These are phyloP conservation scores for Entomophthora muscae DNA, from an alignment of 371 early-diverging fungal genomes.

Conservation along the genomic window DNA sequence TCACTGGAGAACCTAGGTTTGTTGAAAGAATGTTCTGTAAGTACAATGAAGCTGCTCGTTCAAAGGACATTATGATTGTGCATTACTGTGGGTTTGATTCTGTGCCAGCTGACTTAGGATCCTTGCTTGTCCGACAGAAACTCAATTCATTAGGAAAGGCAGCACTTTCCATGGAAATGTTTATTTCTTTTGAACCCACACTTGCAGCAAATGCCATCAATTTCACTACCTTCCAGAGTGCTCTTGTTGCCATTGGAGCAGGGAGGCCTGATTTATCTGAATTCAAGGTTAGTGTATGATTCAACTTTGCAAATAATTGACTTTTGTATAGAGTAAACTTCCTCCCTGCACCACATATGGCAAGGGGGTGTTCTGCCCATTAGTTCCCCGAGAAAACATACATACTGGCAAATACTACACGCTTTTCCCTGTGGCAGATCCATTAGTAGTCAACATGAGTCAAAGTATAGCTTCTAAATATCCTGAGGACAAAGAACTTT, in stretches of 20 bases:
- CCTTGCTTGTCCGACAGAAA: neutral
- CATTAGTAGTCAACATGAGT: neutral
- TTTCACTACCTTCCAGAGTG: neutral
- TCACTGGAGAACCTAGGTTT: slow-evolving; percentile 60
- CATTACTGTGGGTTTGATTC: slow-evolving; percentile 6
- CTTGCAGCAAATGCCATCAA: neutral
- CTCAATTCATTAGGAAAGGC: neutral
- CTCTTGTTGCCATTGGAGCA: neutral
- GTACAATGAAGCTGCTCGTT: neutral
- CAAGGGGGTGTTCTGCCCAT: neutral
- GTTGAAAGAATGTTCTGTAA: slow-evolving; percentile 22
- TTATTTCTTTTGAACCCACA: neutral
- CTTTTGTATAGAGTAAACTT: neutral
- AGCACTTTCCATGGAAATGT: neutral
- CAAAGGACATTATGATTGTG: neutral
- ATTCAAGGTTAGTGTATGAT: neutral
- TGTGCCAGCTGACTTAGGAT: slow-evolving; percentile 1
- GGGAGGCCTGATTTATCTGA: neutral
- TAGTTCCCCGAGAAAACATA: neutral
- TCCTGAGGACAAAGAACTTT: neutral
- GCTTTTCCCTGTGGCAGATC: neutral
- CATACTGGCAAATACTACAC: neutral
- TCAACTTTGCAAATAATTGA: neutral
- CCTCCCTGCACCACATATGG: neutral
- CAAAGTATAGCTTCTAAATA: neutral